Conservation (phyloP, 345 rosid genomes). For the Bruguiera sexangula region DNA sequence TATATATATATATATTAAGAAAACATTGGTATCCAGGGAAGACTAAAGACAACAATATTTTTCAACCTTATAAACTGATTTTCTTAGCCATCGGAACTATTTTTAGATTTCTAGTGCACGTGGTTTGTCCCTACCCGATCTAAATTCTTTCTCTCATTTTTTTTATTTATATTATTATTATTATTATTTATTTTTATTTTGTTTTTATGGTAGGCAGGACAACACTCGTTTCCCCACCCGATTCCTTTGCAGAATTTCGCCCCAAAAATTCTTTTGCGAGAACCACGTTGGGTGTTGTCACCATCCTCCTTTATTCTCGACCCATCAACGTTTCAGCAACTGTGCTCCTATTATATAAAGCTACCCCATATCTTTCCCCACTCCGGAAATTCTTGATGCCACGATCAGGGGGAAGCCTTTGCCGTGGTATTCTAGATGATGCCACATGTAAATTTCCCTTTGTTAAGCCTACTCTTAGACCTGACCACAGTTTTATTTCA, state of each 20-base stretch:
- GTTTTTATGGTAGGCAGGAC: not conserved
- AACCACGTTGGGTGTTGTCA: constrained; percentile 8
- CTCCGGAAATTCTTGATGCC: constrained; percentile 12
- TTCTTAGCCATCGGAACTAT: too few relatives aligned
- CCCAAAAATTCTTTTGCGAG: not conserved
- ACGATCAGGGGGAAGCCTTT: constrained; percentile 17
- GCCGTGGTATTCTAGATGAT: constrained; percentile 6
- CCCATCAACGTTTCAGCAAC: constrained; percentile 6
- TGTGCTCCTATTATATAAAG: constrained; percentile 5
- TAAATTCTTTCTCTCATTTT: not conserved
- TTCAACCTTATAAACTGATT: too few relatives aligned
- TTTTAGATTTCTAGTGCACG: too few relatives aligned
- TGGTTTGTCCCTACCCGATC: constrained; percentile 8
- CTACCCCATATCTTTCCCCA: constrained; percentile 8
- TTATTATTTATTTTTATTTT: not conserved
- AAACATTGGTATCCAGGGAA: too few relatives aligned
- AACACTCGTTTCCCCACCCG: constrained; percentile 1
- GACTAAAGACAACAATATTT: too few relatives aligned
- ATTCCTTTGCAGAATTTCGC: constrained; percentile 7
- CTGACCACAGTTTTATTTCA: too few relatives aligned
- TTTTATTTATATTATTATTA: too few relatives aligned
- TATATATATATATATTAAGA: too few relatives aligned
- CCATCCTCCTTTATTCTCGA: constrained; percentile 21
- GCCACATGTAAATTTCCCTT: not conserved
- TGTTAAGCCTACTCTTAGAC: not conserved